These are phyloP conservation scores for Psophocarpus tetragonolobus DNA, from an alignment of 306 rosid species.

Conservation along the genomic window DNA sequence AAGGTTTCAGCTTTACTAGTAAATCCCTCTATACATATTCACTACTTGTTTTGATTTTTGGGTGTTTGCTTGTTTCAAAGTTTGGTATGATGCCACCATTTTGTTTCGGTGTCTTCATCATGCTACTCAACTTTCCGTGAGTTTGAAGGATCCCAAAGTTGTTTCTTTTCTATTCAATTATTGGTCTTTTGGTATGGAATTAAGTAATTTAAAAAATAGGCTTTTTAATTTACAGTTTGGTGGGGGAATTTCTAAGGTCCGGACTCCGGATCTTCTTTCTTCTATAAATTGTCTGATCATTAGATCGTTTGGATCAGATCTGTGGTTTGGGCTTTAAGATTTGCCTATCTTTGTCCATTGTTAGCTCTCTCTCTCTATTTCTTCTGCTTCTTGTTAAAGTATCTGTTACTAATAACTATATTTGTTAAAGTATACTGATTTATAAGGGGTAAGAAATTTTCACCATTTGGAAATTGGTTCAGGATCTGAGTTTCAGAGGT, in stretches of 20 bases:
- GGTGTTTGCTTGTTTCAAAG: background rate
- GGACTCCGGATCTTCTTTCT: slow-evolving; percentile 16
- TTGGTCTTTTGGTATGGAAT: background rate
- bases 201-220: background rate
- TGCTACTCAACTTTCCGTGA: slow-evolving; percentile 49
- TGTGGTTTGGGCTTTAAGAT: slow-evolving; percentile 33
- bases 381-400: background rate
- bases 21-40: background rate
- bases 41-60: background rate
- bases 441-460: background rate
- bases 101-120: slow-evolving; percentile 41
- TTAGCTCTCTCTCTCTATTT: background rate
- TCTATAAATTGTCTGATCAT: slow-evolving; percentile 48
- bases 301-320: slow-evolving; percentile 38
- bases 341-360: slow-evolving; percentile 33
- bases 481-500: slow-evolving; percentile 35
- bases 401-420: background rate
- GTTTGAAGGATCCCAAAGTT: slow-evolving; percentile 47
- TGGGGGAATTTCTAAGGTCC: slow-evolving; percentile 33
- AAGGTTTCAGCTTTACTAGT: too few species aligned
- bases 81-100: slow-evolving; percentile 38
- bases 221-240: slow-evolving; percentile 35
- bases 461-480: slow-evolving; percentile 33
- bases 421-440: too few species aligned
- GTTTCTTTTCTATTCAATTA: slow-evolving; percentile 1